Evolutionary conservation across 805 yeast genomes (phyloP), one percentile per base, ranked within the genome.

Genomic region (Candida succiphila): DNA sequence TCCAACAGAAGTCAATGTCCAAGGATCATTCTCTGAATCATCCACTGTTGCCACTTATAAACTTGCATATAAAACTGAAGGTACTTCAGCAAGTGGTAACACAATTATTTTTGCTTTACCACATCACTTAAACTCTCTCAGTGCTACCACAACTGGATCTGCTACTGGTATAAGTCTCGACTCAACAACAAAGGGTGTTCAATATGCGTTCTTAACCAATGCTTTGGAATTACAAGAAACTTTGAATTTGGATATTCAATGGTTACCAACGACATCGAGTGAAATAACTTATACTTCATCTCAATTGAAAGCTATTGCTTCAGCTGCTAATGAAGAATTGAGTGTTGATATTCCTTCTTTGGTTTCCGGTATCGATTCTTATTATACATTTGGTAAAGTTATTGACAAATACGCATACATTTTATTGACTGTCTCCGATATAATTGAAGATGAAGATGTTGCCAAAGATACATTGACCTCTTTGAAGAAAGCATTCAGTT

Each of bases 331-430:
- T 39, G 43, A 46, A 19, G 78, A 73, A 42, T 50, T 47, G 29
- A 24, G 37, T 4, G 72, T 65, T 27, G 68, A 72, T 42, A 67
- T 75, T 31, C 48, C 58, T 7, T 37, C 46, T 10, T 52, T 72
- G 8, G 65, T 71, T 27, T 44, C 52, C 2, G 46, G 45, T 4
- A 44, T 54, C 45, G 51, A 54, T 30, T 68, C 73, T 13, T 70
- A 58, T 37, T 75, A 75, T 45, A 67, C 47, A 38, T 51, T 72
- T 14, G 81, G 79, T 34, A 74, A 75, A 44, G 58, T 65, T 12
- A 38, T 72, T 22, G 78, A 71, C 49, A 73, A 72, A 44, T 75
- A 68, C 45, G 75, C 78, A 7, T 69, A 72, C 48, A 67, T 75
- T 31, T 56, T 73, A 37, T 61, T 70, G 36, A 69, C 70, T 10